Base-by-base conservation (phyloP, 2,329 filamentous ascomycete species). In the Apiospora arundinis region DNA sequence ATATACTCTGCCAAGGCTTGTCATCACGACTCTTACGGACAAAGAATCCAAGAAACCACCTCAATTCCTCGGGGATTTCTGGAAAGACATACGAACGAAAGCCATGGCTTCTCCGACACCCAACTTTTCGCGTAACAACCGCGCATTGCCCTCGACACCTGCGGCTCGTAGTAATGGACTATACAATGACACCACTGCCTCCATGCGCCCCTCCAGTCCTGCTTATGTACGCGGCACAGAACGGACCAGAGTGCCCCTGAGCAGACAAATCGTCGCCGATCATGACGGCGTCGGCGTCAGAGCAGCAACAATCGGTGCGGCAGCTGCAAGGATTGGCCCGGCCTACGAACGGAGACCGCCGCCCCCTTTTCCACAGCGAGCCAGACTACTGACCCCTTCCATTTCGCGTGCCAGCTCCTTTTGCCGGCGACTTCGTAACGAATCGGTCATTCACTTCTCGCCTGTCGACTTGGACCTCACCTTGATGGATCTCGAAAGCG, bases 401-500 rank as follows among this genome's bases (percentile, higher is more conserved):
- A 9, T 40, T 4, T 63, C 56, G 32, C 32, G 28, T 11, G 32
- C 18, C 32, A 63, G 56, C 56, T 63, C 56, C 3, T 63, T 63
- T 28, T 63, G 56, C 56, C 28, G 32, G 9, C 3, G 32, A 1
- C 56, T 63, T 2, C 56, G 32, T 1, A 40, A 63, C 56, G 56
- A 63, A 8, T 63, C 56, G 1, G 56, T 28, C 56, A 40, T 63
- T 28, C 32, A 40, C 56, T 63, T 63, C 56, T n/a, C 56, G 56
- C 56, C 56, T 8, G 56, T 63, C 8, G 56, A 40, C 56, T 18
- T 63, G 56, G 56, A 63, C 56, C 56, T 63, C 56, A 21, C 56
- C 8, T 18, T 63, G 8, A 18, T 63, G 56, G 56, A 63, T 9
- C 32, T 63, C 3, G 56, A n/a, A 5, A 40, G 28, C 32, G 56